Conservation (phyloP, 2,329 filamentous ascomycete species). For the Sphaerostilbella broomeana region DNA sequence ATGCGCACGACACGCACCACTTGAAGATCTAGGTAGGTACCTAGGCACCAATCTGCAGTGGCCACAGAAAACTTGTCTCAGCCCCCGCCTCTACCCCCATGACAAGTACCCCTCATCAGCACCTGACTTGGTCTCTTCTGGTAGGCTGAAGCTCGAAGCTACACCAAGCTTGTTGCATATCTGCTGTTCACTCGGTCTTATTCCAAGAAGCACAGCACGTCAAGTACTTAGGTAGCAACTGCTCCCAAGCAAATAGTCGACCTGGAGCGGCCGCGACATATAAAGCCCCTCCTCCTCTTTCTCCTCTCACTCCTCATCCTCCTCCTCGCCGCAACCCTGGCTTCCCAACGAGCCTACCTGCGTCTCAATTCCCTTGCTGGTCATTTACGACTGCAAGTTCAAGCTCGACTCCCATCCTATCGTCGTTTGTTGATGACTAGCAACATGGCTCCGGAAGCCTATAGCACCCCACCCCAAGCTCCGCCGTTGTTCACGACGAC, state of each 20-base stretch:
- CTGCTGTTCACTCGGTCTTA: constrained; percentile 7
- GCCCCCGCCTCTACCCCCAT: too few relatives aligned
- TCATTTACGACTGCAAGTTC: constrained; percentile 42
- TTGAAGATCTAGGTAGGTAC: too few relatives aligned
- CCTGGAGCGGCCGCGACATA: constrained; percentile 24
- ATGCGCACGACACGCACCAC: too few relatives aligned
- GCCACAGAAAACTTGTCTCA: too few relatives aligned
- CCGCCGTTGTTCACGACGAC: constrained; percentile 74
- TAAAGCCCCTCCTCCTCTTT: constrained; percentile 30
- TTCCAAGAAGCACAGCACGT: not conserved
- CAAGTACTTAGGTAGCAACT: constrained; percentile 1
- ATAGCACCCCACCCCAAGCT: constrained; percentile 67
- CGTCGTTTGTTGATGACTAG: constrained; percentile 39
- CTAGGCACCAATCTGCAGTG: too few relatives aligned
- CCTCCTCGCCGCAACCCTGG: constrained; percentile 60
- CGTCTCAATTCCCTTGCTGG: constrained; percentile 53
- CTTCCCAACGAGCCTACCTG: constrained; percentile 51
- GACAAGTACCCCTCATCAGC: constrained; percentile 13
- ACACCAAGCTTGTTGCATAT: constrained; percentile 2
- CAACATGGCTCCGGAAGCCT: constrained; percentile 60
- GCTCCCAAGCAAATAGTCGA: constrained; percentile 2
- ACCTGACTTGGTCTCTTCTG: constrained; percentile 8
- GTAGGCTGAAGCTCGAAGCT: constrained; percentile 7
- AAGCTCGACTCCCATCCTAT: constrained; percentile 23
- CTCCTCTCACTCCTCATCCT: constrained; percentile 48